phyloP scores from a whole-genome alignment of 23 red algal genomes.

The Chondrus crispus region DNA sequence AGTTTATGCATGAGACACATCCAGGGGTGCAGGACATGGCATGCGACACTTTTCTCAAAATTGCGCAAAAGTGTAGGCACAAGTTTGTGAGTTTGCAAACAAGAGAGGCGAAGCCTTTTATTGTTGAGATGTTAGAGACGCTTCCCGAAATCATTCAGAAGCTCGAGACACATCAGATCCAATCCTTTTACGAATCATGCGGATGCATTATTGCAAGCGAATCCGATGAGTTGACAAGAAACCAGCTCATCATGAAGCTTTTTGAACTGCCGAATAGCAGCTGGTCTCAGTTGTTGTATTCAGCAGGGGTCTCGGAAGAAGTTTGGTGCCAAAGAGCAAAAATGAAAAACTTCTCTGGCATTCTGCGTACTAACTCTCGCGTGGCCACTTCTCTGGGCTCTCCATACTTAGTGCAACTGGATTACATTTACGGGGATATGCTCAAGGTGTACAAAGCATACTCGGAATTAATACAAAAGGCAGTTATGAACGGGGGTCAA shows the following conservation, averaged over 20 bases:
- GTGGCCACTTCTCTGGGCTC: conserved; percentile 79
- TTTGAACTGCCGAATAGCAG: conserved; percentile 92
- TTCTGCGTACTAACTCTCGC: conserved; percentile 83
- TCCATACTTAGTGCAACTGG: conserved; percentile 81
- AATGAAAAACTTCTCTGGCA: conserved; percentile 92
- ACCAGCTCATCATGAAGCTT: conserved; percentile 74
- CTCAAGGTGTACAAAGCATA: conserved; percentile 82
- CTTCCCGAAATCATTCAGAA: conserved; percentile 85
- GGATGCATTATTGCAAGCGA: conserved; percentile 83
- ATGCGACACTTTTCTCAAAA: conserved; percentile 99
- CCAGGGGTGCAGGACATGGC: conserved; percentile 99
- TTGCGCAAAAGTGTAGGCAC: conserved; percentile 87
- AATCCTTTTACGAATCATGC: conserved; percentile 91
- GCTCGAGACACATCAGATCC: conserved; percentile 95
- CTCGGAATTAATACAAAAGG: conserved; percentile 72
- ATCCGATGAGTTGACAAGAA: conserved; percentile 25
- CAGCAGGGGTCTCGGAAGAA: conserved; percentile 55
- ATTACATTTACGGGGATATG: conserved; percentile 77
- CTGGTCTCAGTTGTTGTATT: conserved; percentile 79
- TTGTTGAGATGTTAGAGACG: conserved; percentile 84
- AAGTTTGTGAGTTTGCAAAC: conserved; percentile 87
- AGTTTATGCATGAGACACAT: conserved; percentile 99
- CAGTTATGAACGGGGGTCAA: conserved; percentile 55
- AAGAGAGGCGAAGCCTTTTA: conserved; percentile 79
- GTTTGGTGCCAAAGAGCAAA: conserved; percentile 62